Percentiles rank a stretch among this genome's conserved stretches.
These are phyloP conservation scores for Cephaloascus fragrans DNA, from an alignment of 805 yeast species.

Conservation along the genomic window DNA sequence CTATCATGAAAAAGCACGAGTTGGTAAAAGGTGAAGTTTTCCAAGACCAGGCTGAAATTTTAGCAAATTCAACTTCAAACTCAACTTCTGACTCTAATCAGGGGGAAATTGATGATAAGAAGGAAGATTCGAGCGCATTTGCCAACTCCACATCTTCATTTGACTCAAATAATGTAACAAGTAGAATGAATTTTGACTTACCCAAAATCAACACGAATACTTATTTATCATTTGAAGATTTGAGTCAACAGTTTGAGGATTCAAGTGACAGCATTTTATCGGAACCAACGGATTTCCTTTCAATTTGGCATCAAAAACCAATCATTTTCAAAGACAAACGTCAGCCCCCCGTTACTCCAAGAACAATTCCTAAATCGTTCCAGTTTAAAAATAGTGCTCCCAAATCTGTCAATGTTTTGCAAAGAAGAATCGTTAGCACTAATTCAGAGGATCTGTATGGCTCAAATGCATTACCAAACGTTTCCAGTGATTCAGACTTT, in stretches of 20 bases:
- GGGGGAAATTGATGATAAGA: background rate
- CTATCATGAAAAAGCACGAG: background rate
- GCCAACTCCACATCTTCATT: slow-evolving; percentile 2
- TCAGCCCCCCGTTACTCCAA: slow-evolving; percentile 4
- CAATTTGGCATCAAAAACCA: slow-evolving; percentile 34
- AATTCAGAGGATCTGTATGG: slow-evolving; percentile 29
- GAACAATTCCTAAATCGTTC: slow-evolving; percentile 16
- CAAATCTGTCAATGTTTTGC: slow-evolving; percentile 30
- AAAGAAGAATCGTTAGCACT: slow-evolving; percentile 32
- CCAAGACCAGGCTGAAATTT: slow-evolving; percentile 10
- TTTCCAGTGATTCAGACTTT: slow-evolving; percentile 38
- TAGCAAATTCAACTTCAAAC: slow-evolving; percentile 34
- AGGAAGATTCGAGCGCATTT: slow-evolving; percentile 4
- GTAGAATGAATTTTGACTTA: slow-evolving; percentile 10
- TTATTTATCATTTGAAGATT: slow-evolving; percentile 28
- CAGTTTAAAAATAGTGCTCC: slow-evolving; percentile 16
- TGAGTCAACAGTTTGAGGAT: slow-evolving; percentile 16
- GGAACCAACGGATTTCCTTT: slow-evolving; percentile 17
- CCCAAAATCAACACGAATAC: slow-evolving; percentile 33
- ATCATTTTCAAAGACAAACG: slow-evolving; percentile 6
- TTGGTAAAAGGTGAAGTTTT: background rate
- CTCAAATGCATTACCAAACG: slow-evolving; percentile 33
- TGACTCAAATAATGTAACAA: slow-evolving; percentile 1
- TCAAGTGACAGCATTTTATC: slow-evolving; percentile 11
- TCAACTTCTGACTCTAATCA: slow-evolving; percentile 18